phyloP scores from a whole-genome alignment of 129 eudicot genomes.

The Centrapalus pauciflorus region DNA sequence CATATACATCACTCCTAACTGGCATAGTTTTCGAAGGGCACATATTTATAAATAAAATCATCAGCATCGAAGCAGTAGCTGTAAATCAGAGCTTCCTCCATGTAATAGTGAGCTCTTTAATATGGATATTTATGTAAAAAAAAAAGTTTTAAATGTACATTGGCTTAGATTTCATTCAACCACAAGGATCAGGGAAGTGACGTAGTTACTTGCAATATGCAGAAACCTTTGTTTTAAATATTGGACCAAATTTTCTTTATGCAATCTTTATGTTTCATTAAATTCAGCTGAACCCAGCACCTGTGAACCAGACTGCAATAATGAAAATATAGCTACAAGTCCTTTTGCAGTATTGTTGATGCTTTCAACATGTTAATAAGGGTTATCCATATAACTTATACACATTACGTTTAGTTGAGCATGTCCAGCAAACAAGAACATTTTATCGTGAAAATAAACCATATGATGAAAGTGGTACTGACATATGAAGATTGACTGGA shows the following conservation, averaged over 20 bases:
- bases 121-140: neutral
- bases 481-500: neutral
- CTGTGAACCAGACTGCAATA: neutral
- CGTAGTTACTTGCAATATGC: neutral
- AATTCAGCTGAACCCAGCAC: neutral
- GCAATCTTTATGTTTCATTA: slow-evolving; percentile 1
- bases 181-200: neutral
- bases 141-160: neutral
- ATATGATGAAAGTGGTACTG: neutral
- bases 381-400: neutral
- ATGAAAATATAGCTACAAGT: slow-evolving; percentile 1
- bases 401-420: neutral
- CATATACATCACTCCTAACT: neutral
- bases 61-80: neutral
- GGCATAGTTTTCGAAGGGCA: neutral
- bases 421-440: neutral
- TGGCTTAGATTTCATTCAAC: slow-evolving; percentile 11
- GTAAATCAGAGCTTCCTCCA: neutral
- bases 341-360: neutral
- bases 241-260: neutral
- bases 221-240: neutral
- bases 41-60: neutral
- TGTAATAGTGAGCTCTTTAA: neutral
- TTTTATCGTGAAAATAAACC: slow-evolving; percentile 4
- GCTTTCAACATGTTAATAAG: neutral